Evolutionary conservation across 2,329 filamentous ascomycete genomes (phyloP).

Genomic region (Alternaria atra): DNA sequence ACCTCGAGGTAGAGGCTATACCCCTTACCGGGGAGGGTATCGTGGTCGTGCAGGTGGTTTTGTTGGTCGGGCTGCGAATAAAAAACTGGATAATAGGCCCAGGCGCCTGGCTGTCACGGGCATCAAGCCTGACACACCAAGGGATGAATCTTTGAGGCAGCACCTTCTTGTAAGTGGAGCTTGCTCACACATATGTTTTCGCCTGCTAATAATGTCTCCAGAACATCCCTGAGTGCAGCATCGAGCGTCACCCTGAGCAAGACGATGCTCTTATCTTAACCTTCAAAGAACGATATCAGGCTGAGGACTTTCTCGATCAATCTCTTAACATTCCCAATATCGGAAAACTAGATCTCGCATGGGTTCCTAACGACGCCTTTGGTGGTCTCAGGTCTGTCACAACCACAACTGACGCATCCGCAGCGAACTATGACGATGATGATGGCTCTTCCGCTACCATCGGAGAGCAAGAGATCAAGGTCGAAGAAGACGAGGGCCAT

Average conservation of each 20-base stretch:
- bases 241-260: conserved; percentile 51
- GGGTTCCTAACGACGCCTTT: conserved; percentile 59
- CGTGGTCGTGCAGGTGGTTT: conserved; percentile 52
- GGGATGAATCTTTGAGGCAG: conserved; percentile 75
- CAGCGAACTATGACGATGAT: conserved; percentile 10
- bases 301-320: conserved; percentile 70
- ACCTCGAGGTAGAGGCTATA: conserved; percentile 20
- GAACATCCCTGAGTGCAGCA: conserved; percentile 50
- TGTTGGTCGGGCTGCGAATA: conserved; percentile 55
- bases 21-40: conserved; percentile 51
- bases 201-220: conserved; percentile 19
- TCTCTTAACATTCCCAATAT: conserved; percentile 69
- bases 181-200: too few relatives aligned
- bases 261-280: conserved; percentile 52
- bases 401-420: not conserved
- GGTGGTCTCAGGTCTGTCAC: conserved; percentile 20
- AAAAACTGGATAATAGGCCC: conserved; percentile 78
- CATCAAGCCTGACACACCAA: conserved; percentile 67
- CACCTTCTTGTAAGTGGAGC: conserved; percentile 64
- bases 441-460: conserved; percentile 26
- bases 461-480: conserved; percentile 16
- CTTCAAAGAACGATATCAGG: conserved; percentile 64
- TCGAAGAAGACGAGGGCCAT: conserved; percentile 15
- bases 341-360: conserved; percentile 71
- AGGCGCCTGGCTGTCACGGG: conserved; percentile 72